Evolutionary conservation across 305 asterid genomes (phyloP).

Genomic region (Andrographis paniculata): DNA sequence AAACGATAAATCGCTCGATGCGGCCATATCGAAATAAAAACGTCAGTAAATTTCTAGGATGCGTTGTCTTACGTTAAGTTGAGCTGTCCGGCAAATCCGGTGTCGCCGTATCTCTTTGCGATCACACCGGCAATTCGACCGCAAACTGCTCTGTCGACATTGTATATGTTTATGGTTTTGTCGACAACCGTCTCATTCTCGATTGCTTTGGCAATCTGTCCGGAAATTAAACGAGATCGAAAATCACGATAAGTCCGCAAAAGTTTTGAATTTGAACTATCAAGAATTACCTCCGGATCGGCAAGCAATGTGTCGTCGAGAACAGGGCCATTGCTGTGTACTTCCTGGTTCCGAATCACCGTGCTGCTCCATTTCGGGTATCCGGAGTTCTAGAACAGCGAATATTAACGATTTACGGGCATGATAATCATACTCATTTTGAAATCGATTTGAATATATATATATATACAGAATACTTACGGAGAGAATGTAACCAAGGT

Average conservation of each 20-base stretch:
- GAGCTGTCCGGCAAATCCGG: constrained; percentile 95
- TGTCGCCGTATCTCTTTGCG: constrained; percentile 94
- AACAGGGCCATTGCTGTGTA: constrained; percentile 91
- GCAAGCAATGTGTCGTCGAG: constrained; percentile 79
- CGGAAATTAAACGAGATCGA: constrained; percentile 11
- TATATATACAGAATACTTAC: constrained; percentile 37
- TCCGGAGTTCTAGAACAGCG: constrained; percentile 60
- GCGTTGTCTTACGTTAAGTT: constrained; percentile 57
- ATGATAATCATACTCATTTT: constrained; percentile 12
- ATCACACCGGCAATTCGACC: constrained; percentile 95
- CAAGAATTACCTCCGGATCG: constrained; percentile 57
- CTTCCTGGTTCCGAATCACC: constrained; percentile 80
- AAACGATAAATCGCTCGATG: constrained; percentile 16
- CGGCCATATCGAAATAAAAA: constrained; percentile 7
- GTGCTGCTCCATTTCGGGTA: constrained; percentile 93
- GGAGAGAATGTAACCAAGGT: constrained; percentile 66
- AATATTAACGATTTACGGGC: constrained; percentile 11
- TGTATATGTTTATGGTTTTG: constrained; percentile 69
- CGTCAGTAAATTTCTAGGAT: neutral
- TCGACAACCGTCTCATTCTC: constrained; percentile 65
- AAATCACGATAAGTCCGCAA: constrained; percentile 5
- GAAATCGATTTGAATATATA: constrained; percentile 7
- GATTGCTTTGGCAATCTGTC: constrained; percentile 79
- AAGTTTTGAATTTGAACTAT: constrained; percentile 3
- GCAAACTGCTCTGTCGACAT: constrained; percentile 96